phyloP scores from a whole-genome alignment of 306 rosid genomes.

The Ziziphus jujuba region DNA sequence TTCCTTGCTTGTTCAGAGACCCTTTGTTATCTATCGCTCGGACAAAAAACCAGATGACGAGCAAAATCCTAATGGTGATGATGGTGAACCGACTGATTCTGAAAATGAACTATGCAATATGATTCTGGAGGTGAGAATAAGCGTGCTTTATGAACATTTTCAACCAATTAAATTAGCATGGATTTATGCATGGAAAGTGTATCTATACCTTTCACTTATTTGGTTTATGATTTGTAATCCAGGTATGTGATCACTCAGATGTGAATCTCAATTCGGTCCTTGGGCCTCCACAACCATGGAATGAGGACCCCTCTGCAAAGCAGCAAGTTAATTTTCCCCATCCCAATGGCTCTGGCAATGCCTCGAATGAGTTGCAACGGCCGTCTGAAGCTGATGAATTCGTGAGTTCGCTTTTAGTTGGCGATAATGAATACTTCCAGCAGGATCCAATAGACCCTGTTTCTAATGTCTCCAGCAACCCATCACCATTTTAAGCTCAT shows the following conservation, averaged over 20 bases:
- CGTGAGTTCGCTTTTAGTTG: neutral
- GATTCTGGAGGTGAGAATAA: slow-evolving; percentile 38
- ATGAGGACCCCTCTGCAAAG: neutral
- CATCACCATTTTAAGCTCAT: slow-evolving; percentile 45
- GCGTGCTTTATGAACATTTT: slow-evolving; percentile 4
- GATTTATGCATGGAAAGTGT: slow-evolving; percentile 4
- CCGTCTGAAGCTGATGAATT: slow-evolving; percentile 14
- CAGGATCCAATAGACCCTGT: slow-evolving; percentile 19
- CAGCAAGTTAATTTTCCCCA: neutral
- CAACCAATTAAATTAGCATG: neutral
- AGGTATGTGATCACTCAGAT: slow-evolving; percentile 4
- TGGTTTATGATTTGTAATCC: slow-evolving; percentile 9
- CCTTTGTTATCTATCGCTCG: slow-evolving; percentile 50
- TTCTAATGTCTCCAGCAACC: neutral
- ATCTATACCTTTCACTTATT: slow-evolving; percentile 14
- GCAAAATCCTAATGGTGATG: slow-evolving; percentile 11
- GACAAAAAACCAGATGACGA: slow-evolving; percentile 24
- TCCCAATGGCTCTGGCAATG: slow-evolving; percentile 6
- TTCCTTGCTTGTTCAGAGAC: slow-evolving; percentile 34
- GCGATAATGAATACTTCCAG: neutral
- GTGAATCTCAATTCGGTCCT: slow-evolving; percentile 2
- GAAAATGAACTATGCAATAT: neutral
- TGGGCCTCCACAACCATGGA: neutral
- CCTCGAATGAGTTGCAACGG: neutral
- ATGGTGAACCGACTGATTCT: slow-evolving; percentile 34